phyloP scores from a whole-genome alignment of 2,329 filamentous ascomycete species.

The Grosmannia clavigera region DNA sequence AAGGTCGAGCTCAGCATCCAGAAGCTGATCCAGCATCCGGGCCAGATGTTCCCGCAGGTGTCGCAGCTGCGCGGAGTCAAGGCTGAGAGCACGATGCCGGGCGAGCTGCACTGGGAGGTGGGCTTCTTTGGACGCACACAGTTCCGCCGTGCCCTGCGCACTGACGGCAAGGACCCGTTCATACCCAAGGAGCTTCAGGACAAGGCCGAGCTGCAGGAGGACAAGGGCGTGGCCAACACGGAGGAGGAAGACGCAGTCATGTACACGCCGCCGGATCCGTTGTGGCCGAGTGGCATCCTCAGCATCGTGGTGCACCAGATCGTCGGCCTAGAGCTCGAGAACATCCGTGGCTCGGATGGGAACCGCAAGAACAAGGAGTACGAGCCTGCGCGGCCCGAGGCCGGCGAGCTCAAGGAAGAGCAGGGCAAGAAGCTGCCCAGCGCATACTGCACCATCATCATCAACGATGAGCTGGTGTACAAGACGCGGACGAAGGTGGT shows the following conservation, averaged over 20 bases:
- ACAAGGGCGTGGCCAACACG: conserved; percentile 66
- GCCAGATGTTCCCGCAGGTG: conserved; percentile 81
- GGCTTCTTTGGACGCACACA: conserved; percentile 89
- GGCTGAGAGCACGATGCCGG: conserved; percentile 78
- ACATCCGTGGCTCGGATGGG: conserved; percentile 73
- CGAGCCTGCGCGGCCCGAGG: conserved; percentile 70
- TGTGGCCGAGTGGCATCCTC: conserved; percentile 86
- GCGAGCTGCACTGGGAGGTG: conserved; percentile 90
- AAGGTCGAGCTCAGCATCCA: conserved; percentile 91
- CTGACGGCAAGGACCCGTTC: conserved; percentile 71
- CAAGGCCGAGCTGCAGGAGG: conserved; percentile 68
- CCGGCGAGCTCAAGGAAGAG: conserved; percentile 79
- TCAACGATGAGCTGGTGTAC: conserved; percentile 81
- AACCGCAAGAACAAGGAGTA: conserved; percentile 77
- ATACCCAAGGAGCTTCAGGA: conserved; percentile 64
- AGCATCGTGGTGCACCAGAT: conserved; percentile 87
- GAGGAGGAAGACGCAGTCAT: conserved; percentile 72
- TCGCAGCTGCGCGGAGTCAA: conserved; percentile 76
- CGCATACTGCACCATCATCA: conserved; percentile 83
- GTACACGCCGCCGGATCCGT: conserved; percentile 85
- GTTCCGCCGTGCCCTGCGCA: conserved; percentile 72
- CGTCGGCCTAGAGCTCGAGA: conserved; percentile 83
- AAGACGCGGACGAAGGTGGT: conserved; percentile 92
- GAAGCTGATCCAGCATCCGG: conserved; percentile 87
- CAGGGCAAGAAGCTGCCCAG: conserved; percentile 68